A percentile compares a stretch with the other conserved stretches of the same genome.
Conservation (phyloP, 2,329 filamentous ascomycete genomes). For the Corinectria fuckeliana region DNA sequence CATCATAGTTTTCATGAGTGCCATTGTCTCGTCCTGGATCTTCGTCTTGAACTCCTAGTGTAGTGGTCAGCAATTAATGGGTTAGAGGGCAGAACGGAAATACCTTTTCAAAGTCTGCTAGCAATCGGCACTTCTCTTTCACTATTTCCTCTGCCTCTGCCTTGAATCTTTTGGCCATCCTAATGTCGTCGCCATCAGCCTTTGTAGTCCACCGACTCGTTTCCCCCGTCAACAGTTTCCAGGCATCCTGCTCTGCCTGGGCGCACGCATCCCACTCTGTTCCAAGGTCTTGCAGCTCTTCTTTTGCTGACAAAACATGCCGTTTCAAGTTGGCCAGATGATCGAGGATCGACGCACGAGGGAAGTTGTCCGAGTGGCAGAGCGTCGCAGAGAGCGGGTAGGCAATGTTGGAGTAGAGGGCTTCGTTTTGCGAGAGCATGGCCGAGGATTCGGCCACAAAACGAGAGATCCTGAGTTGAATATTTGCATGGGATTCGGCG, state of each 20-base stretch:
- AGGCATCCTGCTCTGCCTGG: conserved; percentile 25
- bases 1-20: conserved; percentile 38
- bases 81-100: not conserved
- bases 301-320: conserved; percentile 31
- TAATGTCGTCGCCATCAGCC: not conserved
- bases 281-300: conserved; percentile 31
- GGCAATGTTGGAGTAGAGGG: conserved; percentile 42
- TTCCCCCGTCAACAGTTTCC: conserved; percentile 22
- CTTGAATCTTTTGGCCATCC: conserved; percentile 17
- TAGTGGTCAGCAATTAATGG: not conserved
- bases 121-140: conserved; percentile 21
- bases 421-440: conserved; percentile 22
- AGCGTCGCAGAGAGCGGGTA: conserved; percentile 43
- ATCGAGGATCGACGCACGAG: conserved; percentile 33
- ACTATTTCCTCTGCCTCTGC: conserved; percentile 34
- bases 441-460: conserved; percentile 29
- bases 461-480: conserved; percentile 27
- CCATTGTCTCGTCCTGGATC: conserved; percentile 35
- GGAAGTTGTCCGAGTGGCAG: conserved; percentile 34
- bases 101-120: conserved; percentile 42
- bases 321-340: conserved; percentile 36
- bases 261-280: conserved; percentile 38
- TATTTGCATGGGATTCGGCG: conserved; percentile 28
- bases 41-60: conserved; percentile 39
- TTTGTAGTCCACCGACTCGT: not conserved